A percentile compares a stretch with the other conserved stretches of the same genome.
Conservation (phyloP, 2,329 filamentous ascomycete genomes). For the Dothideomycetes sp. region DNA sequence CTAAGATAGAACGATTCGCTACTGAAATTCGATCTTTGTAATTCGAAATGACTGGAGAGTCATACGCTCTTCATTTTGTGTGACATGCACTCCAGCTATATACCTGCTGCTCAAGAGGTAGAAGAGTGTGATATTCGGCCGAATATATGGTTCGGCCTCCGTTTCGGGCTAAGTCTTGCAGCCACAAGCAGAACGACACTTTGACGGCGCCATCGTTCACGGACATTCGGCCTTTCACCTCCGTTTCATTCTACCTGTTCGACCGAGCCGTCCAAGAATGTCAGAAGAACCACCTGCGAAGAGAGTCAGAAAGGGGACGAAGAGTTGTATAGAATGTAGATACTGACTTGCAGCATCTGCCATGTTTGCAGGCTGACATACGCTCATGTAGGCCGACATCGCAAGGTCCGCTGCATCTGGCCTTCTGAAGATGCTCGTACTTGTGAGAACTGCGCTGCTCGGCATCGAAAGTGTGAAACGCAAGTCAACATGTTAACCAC, state of each 20-base stretch:
- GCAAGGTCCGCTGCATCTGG: slow-evolving; percentile 26
- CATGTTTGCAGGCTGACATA: slow-evolving; percentile 19
- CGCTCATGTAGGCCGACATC: too few species aligned
- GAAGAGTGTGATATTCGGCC: too few species aligned
- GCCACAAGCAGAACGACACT: too few species aligned
- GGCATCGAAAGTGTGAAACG: slow-evolving; percentile 17
- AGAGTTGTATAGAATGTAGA: slow-evolving; percentile 25
- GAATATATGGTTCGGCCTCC: too few species aligned
- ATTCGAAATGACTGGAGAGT: too few species aligned
- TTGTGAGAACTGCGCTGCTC: slow-evolving; percentile 18
- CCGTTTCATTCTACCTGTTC: too few species aligned
- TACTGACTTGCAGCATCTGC: slow-evolving; percentile 11
- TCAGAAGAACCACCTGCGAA: slow-evolving; percentile 12
- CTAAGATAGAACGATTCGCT: too few species aligned
- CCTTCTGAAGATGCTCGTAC: slow-evolving; percentile 17
- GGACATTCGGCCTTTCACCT: neutral
- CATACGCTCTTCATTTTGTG: too few species aligned
- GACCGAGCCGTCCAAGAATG: slow-evolving; percentile 5
- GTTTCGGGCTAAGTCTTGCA: too few species aligned
- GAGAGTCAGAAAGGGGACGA: slow-evolving; percentile 24
- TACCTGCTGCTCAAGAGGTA: too few species aligned
- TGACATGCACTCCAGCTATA: too few species aligned
- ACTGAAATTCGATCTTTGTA: too few species aligned
- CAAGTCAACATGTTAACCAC: slow-evolving; percentile 17
- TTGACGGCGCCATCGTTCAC: neutral